Conservation (phyloP, 2,329 filamentous ascomycete genomes). For the Calonectria ilicicola region DNA sequence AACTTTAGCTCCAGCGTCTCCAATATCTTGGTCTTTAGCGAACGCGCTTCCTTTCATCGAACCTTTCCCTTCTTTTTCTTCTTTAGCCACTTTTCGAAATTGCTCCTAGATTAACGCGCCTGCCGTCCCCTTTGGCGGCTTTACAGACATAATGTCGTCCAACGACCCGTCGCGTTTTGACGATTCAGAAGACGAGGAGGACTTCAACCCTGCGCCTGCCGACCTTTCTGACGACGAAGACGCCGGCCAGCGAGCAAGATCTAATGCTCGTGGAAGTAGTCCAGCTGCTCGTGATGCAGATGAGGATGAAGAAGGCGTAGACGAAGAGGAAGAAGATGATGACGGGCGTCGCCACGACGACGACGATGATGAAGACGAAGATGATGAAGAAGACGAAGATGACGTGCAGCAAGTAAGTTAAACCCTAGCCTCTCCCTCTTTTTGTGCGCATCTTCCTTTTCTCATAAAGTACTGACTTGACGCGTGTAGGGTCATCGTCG, state of each 20-base stretch:
- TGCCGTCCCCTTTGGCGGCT: constrained; percentile 35
- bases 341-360: constrained; percentile 53
- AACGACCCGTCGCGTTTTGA: constrained; percentile 63
- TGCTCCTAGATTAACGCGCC: neutral
- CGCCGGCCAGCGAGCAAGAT: constrained; percentile 52
- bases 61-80: constrained; percentile 5
- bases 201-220: constrained; percentile 87
- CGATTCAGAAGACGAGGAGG: constrained; percentile 82
- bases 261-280: constrained; percentile 54
- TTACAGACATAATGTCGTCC: constrained; percentile 55
- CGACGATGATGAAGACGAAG: constrained; percentile 57
- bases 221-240: constrained; percentile 75
- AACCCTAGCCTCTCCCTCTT: neutral
- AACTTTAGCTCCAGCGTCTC: constrained; percentile 21
- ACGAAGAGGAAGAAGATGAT: constrained; percentile 54
- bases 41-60: constrained; percentile 5
- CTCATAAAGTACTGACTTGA: neutral
- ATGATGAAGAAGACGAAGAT: constrained; percentile 72
- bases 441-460: neutral
- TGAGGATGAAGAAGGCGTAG: constrained; percentile 54
- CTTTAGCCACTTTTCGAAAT: constrained; percentile 8
- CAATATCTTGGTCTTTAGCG: constrained; percentile 14
- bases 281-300: constrained; percentile 45
- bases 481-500: constrained; percentile 71
- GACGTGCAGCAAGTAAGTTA: constrained; percentile 73